A percentile compares a stretch with the other conserved stretches of the same genome.
Conservation (phyloP, 2,329 filamentous ascomycete species). For the Ascochyta koolunga region DNA sequence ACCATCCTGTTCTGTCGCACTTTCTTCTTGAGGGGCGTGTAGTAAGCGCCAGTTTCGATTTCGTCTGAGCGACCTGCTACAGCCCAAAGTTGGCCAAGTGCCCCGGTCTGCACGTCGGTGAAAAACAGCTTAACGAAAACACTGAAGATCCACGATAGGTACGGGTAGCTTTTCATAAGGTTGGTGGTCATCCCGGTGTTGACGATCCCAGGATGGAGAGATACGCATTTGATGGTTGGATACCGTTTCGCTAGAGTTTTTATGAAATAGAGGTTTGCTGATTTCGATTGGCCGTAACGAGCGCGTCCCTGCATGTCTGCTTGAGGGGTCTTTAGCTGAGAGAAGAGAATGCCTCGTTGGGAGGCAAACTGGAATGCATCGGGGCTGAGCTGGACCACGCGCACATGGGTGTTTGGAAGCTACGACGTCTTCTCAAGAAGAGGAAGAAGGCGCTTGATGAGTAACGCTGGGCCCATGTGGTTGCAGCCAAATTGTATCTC, state of each 20-base stretch:
- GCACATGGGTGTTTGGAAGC: too few relatives aligned
- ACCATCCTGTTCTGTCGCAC: conserved; percentile 3
- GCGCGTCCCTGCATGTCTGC: too few relatives aligned
- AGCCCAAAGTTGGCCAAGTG: conserved; percentile 47
- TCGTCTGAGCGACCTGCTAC: conserved; percentile 50
- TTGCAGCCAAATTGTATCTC: conserved; percentile 57
- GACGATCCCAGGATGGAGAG: conserved; percentile 55
- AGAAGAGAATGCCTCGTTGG: too few relatives aligned
- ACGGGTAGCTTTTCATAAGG: neutral
- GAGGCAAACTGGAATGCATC: too few relatives aligned
- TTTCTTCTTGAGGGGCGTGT: conserved; percentile 46
- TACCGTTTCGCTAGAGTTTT: conserved; percentile 48
- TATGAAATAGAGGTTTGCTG: conserved; percentile 53
- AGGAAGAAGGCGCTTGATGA: conserved; percentile 51
- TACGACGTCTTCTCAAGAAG: conserved; percentile 47
- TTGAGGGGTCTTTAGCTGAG: too few relatives aligned
- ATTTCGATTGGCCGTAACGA: too few relatives aligned
- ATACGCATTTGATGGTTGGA: conserved; percentile 47
- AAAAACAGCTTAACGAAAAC: neutral
- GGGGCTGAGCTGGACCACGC: too few relatives aligned
- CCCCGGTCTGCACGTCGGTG: conserved; percentile 24
- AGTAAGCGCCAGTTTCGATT: conserved; percentile 46
- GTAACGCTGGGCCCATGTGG: conserved; percentile 53
- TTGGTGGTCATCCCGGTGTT: conserved; percentile 34
- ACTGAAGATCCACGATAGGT: neutral